Evolutionary conservation across 768 basidiomycete species (phyloP).

Genomic region (Leucocoprinus birnbaumii): DNA sequence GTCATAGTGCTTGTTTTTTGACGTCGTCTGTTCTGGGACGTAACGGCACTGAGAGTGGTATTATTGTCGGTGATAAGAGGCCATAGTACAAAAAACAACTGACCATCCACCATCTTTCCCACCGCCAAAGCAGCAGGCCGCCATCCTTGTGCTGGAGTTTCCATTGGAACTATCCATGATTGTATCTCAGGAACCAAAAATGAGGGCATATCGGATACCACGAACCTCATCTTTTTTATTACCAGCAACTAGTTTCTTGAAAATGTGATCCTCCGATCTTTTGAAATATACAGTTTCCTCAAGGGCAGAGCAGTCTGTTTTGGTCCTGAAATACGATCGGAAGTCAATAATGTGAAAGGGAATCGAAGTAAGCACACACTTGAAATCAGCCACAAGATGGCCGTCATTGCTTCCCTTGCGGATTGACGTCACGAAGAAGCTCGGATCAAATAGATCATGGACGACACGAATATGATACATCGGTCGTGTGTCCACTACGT

Average conservation of each 20-base stretch:
- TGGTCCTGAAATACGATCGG: not conserved
- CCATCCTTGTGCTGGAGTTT: not conserved
- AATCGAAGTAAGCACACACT: constrained; percentile 8
- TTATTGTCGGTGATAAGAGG: not conserved
- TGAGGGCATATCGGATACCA: not conserved
- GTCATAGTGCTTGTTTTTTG: constrained; percentile 4
- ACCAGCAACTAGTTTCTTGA: not conserved
- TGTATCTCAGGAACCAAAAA: not conserved
- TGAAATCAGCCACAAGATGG: constrained; percentile 18
- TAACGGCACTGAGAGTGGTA: not conserved
- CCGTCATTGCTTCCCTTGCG: constrained; percentile 14
- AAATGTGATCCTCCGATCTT: constrained; percentile 3
- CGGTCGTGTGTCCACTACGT: constrained; percentile 14
- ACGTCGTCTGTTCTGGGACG: not conserved
- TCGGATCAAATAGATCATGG: constrained; percentile 18
- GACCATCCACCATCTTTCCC: constrained; percentile 7
- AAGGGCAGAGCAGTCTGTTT: not conserved
- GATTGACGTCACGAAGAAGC: constrained; percentile 17
- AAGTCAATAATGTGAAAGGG: not conserved
- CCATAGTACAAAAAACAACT: not conserved
- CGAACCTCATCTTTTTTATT: constrained; percentile 10
- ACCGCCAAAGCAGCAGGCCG: constrained; percentile 2
- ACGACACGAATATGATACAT: constrained; percentile 18
- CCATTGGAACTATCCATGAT: constrained; percentile 4
- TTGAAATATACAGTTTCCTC: constrained; percentile 10